Evolutionary conservation across 345 rosid species (phyloP).

Genomic region (Linum usitatissimum): DNA sequence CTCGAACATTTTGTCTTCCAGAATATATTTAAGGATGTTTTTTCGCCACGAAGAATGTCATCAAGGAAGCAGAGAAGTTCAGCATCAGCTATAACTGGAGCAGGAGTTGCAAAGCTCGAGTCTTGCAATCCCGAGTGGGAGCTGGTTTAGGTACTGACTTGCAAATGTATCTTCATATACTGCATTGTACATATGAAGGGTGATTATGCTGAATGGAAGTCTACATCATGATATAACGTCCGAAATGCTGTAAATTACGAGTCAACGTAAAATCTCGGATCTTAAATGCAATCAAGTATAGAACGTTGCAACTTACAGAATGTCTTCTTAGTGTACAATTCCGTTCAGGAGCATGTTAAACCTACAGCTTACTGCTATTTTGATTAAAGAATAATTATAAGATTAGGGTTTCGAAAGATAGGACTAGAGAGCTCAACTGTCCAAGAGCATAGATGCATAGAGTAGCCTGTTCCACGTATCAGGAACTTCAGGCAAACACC

Average conservation of each 20-base stretch:
- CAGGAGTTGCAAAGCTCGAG: slow-evolving; percentile 16
- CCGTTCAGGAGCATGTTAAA: too few relatives aligned
- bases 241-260: too few relatives aligned
- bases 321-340: too few relatives aligned
- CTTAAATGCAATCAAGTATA: too few relatives aligned
- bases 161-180: background rate
- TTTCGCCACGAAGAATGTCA: slow-evolving; percentile 23
- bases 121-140: slow-evolving; percentile 67
- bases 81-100: slow-evolving; percentile 15
- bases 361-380: too few relatives aligned
- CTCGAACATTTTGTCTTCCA: slow-evolving; percentile 9
- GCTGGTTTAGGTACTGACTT: slow-evolving; percentile 33
- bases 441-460: slow-evolving; percentile 27
- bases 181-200: slow-evolving; percentile 3
- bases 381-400: too few relatives aligned
- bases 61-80: slow-evolving; percentile 32
- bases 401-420: too few relatives aligned
- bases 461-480: slow-evolving; percentile 47
- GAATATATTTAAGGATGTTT: slow-evolving; percentile 49
- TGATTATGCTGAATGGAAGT: background rate
- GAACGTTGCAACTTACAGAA: too few relatives aligned
- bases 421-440: background rate
- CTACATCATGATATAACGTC: too few relatives aligned
- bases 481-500: slow-evolving; percentile 58
- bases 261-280: too few relatives aligned